A percentile compares a stretch with the other conserved stretches of the same genome.
Evolutionary conservation across 768 basidiomycete genomes (phyloP).

Genomic region (Boletus rubescentipes): DNA sequence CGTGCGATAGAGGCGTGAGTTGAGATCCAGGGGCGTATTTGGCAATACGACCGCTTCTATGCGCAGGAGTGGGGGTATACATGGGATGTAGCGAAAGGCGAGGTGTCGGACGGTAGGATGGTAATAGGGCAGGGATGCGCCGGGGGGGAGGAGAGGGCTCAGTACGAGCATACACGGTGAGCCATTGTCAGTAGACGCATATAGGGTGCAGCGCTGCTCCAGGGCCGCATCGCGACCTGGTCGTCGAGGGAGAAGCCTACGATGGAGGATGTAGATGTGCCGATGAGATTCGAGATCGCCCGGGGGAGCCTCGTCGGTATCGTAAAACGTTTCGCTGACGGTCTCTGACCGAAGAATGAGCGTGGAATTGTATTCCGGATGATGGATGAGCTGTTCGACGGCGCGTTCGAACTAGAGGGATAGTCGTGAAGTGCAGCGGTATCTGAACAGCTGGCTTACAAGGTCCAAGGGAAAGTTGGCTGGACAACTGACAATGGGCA

Average conservation of each 20-base stretch:
- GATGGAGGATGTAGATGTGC: conserved; percentile 54
- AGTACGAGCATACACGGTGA: conserved; percentile 47
- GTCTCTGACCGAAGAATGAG: conserved; percentile 85
- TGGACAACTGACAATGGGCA: conserved; percentile 41
- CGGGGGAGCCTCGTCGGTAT: conserved; percentile 32
- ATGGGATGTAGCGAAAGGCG: conserved; percentile 70
- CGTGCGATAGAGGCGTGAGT: conserved; percentile 76
- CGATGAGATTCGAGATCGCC: conserved; percentile 36
- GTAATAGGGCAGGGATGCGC: conserved; percentile 74
- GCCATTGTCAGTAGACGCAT: conserved; percentile 34
- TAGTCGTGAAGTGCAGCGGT: background rate
- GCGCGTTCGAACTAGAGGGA: conserved; percentile 66
- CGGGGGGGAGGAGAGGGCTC: conserved; percentile 52
- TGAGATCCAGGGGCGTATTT: conserved; percentile 44
- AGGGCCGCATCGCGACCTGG: conserved; percentile 72
- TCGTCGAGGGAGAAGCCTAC: conserved; percentile 73
- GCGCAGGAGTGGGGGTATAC: conserved; percentile 22
- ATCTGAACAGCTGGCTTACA: conserved; percentile 30
- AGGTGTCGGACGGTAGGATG: conserved; percentile 82
- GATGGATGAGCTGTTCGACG: conserved; percentile 70
- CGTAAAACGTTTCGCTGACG: conserved; percentile 29
- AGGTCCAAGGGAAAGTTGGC: conserved; percentile 43
- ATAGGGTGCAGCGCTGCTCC: conserved; percentile 80
- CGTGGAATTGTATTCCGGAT: conserved; percentile 92
- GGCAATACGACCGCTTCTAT: conserved; percentile 39